Evolutionary conservation across 768 basidiomycete genomes (phyloP).

Genomic region (Pisolithus marmoratus): DNA sequence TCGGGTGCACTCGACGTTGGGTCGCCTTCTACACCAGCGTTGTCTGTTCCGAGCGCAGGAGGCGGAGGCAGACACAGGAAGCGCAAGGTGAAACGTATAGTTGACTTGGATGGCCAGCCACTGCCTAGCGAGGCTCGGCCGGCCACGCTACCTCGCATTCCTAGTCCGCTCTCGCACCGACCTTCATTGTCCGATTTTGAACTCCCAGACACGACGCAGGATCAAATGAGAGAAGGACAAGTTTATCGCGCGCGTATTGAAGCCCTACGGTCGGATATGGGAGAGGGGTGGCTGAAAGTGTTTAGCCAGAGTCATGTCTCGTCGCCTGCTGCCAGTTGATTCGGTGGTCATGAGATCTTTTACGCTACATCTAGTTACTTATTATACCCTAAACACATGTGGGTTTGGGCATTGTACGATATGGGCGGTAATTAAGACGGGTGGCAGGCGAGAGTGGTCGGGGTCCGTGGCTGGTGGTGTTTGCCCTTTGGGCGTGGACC

Average conservation of each 20-base stretch:
- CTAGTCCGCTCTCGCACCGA: constrained; percentile 13
- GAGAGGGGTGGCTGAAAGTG: constrained; percentile 85
- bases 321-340: constrained; percentile 12
- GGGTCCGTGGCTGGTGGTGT: constrained; percentile 21
- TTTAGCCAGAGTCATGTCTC: constrained; percentile 57
- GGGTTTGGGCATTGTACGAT: not conserved
- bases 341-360: too few relatives aligned
- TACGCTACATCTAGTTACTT: too few relatives aligned
- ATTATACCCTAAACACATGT: too few relatives aligned
- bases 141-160: constrained; percentile 14
- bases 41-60: constrained; percentile 39
- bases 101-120: constrained; percentile 44
- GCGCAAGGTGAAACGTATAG: constrained; percentile 71
- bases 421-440: too few relatives aligned
- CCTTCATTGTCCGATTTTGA: constrained; percentile 47
- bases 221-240: constrained; percentile 51
- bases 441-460: constrained; percentile 14
- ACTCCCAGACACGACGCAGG: constrained; percentile 27
- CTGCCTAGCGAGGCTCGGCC: constrained; percentile 6
- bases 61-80: constrained; percentile 40
- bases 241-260: constrained; percentile 75
- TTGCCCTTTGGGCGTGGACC: constrained; percentile 5
- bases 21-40: constrained; percentile 36
- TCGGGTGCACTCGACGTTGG: not conserved
- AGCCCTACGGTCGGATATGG: constrained; percentile 80